Evolutionary conservation across 1,284 basidiomycete species (phyloP), one percentile per base, ranked within the genome.

Genomic region (Schizophyllum amplum): DNA sequence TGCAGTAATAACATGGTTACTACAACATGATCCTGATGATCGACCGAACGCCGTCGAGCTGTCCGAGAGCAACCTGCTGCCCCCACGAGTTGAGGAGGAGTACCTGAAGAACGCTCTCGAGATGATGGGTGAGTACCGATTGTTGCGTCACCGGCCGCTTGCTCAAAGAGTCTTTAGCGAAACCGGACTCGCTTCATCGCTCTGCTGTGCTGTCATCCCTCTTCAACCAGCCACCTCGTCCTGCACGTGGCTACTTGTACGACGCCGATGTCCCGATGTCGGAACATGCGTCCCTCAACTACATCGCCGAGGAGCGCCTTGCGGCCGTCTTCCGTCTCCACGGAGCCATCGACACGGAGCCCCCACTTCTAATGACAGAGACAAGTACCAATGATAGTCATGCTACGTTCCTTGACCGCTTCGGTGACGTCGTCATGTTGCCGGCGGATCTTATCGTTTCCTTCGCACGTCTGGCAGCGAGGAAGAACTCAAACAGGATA

Each of bases 21-120:
- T 98, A 21, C 83, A 89, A 52, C 94, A 97, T 67, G 86, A 94
- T 63, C 90, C 92, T 0, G 76, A 81, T n/a, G 77, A 82, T 51
- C 81, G 95, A 7, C 94, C 94, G 0, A 86, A 83, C 1, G 93
- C 94, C 0, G 69, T 89, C n/a, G 90, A 95, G 62, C 78, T 97
- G 24, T 87, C 92, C 0, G 84, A 91, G 62, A 94, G 89, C 60
- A 77, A 84, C 0, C 69, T 97, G 51, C 71, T 97, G 21, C 88
- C 90, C 4, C 79, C 83, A 2, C 77, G 83, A 61, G 68, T 92
- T 47, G 90, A 93, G 67, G 90, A 94, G 59, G 91, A 94, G 64
- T 89, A 89, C 66, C 89, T 93, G 71, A 89, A 85, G 65, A 85
- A 86, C 62, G 90, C 91, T 1, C 68, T 94, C 53, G 77, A 80